Evolutionary conservation across 768 basidiomycete genomes (phyloP).

Genomic region (Leucogyrophana mollusca): DNA sequence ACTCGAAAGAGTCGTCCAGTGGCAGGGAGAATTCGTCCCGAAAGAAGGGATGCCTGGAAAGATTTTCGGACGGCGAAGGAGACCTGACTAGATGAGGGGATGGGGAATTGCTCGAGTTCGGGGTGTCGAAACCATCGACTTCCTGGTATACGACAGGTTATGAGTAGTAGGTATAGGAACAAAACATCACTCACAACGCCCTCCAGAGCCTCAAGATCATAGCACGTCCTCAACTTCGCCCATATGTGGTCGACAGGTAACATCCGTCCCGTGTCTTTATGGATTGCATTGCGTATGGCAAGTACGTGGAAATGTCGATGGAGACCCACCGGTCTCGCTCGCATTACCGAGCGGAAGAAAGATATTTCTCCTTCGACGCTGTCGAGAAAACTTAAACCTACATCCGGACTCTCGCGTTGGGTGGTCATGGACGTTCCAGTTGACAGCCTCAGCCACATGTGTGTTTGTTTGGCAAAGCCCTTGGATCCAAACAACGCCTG

Average conservation of each 20-base stretch:
- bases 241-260: conserved; percentile 68
- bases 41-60: conserved; percentile 70
- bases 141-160: conserved; percentile 30
- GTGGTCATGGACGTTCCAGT: background rate
- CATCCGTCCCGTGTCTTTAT: conserved; percentile 63
- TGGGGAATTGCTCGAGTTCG: conserved; percentile 35
- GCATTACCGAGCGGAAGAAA: conserved; percentile 81
- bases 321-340: conserved; percentile 78
- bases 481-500: conserved; percentile 14
- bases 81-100: conserved; percentile 56
- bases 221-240: conserved; percentile 69
- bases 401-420: conserved; percentile 18
- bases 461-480: conserved; percentile 21
- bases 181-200: conserved; percentile 49
- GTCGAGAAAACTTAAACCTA: conserved; percentile 49
- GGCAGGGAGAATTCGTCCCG: conserved; percentile 66
- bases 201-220: conserved; percentile 76
- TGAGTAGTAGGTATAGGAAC: conserved; percentile 1
- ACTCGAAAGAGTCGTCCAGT: conserved; percentile 56
- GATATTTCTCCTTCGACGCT: conserved; percentile 81
- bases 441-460: background rate
- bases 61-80: conserved; percentile 69
- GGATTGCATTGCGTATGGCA: conserved; percentile 68
- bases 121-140: conserved; percentile 45
- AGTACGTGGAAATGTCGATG: conserved; percentile 83